Evolutionary conservation across 2,329 filamentous ascomycete species (phyloP).

Genomic region (Akanthomyces uredinophilus): DNA sequence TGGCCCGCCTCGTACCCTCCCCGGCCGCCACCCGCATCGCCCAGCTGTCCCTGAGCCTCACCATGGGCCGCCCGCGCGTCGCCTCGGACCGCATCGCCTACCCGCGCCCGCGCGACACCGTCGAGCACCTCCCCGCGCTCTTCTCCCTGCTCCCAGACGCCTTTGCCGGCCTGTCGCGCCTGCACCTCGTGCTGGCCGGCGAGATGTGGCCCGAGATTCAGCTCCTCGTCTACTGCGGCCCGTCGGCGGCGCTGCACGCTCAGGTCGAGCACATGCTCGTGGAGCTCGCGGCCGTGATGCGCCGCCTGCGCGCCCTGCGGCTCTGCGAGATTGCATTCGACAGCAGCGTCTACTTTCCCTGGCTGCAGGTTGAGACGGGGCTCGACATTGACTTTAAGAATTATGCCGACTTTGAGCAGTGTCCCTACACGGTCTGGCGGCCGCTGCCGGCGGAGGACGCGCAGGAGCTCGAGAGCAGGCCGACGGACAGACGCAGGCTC

Average conservation of each 20-base stretch:
- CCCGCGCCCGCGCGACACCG: constrained; percentile 7
- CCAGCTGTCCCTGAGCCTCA: constrained; percentile 1
- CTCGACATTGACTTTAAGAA: constrained; percentile 5
- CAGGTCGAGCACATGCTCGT: neutral
- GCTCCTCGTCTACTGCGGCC: neutral
- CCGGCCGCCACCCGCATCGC: neutral
- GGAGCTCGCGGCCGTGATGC: neutral
- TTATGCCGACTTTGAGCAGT: constrained; percentile 10
- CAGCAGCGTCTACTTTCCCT: constrained; percentile 14
- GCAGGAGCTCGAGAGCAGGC: too few relatives aligned
- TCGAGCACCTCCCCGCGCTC: neutral
- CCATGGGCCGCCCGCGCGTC: neutral
- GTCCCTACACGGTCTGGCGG: constrained; percentile 4
- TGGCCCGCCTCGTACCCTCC: neutral
- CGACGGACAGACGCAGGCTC: neutral
- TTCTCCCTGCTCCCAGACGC: neutral
- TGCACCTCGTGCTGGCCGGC: constrained; percentile 7
- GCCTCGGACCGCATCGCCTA: constrained; percentile 1
- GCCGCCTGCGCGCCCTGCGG: neutral
- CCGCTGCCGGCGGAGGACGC: neutral
- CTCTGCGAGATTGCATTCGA: constrained; percentile 3
- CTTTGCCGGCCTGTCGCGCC: neutral
- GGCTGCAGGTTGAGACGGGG: constrained; percentile 3
- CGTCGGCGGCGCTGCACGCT: constrained; percentile 1
- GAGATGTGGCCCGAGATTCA: constrained; percentile 7